These are phyloP conservation scores for Microthyrium microscopicum DNA, from an alignment of 2,329 filamentous ascomycete genomes.

Conservation along the genomic window DNA sequence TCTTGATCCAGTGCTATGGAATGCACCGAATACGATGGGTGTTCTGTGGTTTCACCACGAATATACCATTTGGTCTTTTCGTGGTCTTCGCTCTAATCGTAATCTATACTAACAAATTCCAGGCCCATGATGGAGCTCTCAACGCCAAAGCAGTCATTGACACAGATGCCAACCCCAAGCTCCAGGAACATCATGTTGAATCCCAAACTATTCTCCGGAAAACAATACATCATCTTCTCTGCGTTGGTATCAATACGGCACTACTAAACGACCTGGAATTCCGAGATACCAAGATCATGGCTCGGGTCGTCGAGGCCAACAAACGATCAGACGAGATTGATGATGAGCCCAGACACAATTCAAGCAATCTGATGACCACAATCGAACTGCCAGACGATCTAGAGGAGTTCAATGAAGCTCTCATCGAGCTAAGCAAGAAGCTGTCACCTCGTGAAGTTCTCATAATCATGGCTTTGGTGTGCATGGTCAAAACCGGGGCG, in stretches of 20 bases:
- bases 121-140: slow-evolving; percentile 7
- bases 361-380: background rate
- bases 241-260: slow-evolving; percentile 41
- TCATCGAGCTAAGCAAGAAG: too few species aligned
- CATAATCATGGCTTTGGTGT: too few species aligned
- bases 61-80: too few species aligned
- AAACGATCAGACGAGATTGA: background rate
- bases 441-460: too few species aligned
- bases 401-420: too few species aligned
- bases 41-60: too few species aligned
- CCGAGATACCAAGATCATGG: slow-evolving; percentile 42
- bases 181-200: background rate
- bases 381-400: slow-evolving; percentile 1
- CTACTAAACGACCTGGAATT: slow-evolving; percentile 48
- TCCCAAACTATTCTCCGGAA: slow-evolving; percentile 20
- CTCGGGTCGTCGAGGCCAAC: slow-evolving; percentile 27
- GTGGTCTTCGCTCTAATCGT: too few species aligned
- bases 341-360: background rate
- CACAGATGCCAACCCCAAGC: background rate
- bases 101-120: too few species aligned
- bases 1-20: too few species aligned
- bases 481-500: too few species aligned
- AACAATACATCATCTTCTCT: slow-evolving; percentile 39
- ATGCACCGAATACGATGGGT: slow-evolving; percentile 48
- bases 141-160: too few species aligned